Conservation (phyloP, 129 eudicot species). For the Artemisia tridentata region DNA sequence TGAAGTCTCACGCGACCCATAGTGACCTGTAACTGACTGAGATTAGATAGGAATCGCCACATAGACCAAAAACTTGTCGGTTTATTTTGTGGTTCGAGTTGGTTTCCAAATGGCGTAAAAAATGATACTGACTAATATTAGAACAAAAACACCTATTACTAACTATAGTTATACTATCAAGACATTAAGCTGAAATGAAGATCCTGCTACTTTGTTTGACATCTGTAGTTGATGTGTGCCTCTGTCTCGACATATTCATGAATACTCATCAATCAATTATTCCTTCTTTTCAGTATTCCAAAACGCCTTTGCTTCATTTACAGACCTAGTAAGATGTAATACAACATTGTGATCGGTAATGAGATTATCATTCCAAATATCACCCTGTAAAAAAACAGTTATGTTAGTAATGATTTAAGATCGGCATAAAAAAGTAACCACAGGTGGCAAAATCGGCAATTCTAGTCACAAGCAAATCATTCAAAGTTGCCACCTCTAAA, state of each 20-base stretch:
- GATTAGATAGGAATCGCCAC: too few species aligned
- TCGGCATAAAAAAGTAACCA: background rate
- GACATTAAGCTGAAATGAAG: constrained; percentile 7
- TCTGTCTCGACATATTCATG: constrained; percentile 18
- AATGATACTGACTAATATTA: background rate
- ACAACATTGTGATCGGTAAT: constrained; percentile 51
- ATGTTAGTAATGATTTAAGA: constrained; percentile 14
- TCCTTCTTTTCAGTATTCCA: background rate
- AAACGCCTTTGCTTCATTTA: constrained; percentile 17
- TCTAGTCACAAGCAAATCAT: too few species aligned
- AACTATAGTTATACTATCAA: constrained; percentile 19
- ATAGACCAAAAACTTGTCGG: background rate
- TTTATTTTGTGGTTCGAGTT: constrained; percentile 8
- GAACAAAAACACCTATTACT: constrained; percentile 16
- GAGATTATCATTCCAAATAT: constrained; percentile 61
- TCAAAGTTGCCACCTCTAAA: too few species aligned
- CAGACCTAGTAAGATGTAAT: constrained; percentile 52
- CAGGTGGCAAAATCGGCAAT: background rate
- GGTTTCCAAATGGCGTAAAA: constrained; percentile 17
- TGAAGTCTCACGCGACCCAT: background rate
- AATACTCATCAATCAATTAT: constrained; percentile 14
- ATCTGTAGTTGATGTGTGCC: background rate
- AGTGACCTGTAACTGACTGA: background rate
- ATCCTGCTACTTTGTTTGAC: constrained; percentile 22
- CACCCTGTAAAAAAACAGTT: constrained; percentile 37